These are phyloP conservation scores for Thelephora ganbajun DNA, from an alignment of 768 basidiomycete species.

Conservation along the genomic window DNA sequence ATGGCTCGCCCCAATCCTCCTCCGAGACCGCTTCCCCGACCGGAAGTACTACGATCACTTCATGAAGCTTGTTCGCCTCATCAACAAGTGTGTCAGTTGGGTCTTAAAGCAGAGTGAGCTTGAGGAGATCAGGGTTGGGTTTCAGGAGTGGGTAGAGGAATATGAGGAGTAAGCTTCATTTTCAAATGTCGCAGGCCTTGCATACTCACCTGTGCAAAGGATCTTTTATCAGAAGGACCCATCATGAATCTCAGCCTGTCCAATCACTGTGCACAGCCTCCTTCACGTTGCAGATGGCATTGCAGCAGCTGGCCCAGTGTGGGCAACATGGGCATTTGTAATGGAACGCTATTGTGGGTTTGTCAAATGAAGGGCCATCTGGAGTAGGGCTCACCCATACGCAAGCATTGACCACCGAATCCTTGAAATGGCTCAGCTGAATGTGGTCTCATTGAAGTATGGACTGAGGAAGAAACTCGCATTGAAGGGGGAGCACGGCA, in stretches of 20 bases:
- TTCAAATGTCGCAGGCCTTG: too few species aligned
- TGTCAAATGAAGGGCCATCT: constrained; percentile 10
- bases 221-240: constrained; percentile 18
- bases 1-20: constrained; percentile 25
- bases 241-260: constrained; percentile 14
- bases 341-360: constrained; percentile 17
- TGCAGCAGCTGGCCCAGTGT: constrained; percentile 9
- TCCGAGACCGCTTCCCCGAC: constrained; percentile 18
- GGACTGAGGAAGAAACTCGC: too few species aligned
- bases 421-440: constrained; percentile 3
- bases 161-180: constrained; percentile 22
- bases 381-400: constrained; percentile 10
- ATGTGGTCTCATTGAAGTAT: too few species aligned
- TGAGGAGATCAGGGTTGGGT: constrained; percentile 14
- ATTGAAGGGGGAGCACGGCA: too few species aligned
- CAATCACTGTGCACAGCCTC: constrained; percentile 19
- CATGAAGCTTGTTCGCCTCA: constrained; percentile 22
- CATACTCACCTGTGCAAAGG: neutral
- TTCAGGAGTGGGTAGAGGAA: constrained; percentile 22
- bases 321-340: constrained; percentile 17
- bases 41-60: constrained; percentile 29
- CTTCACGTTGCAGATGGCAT: constrained; percentile 19
- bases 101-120: constrained; percentile 17
- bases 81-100: constrained; percentile 24
- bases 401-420: constrained; percentile 9